Evolutionary conservation across 176 grass and related monocot species (phyloP), one percentile per base, ranked within the genome.

Genomic region (Microstegium vimineum): DNA sequence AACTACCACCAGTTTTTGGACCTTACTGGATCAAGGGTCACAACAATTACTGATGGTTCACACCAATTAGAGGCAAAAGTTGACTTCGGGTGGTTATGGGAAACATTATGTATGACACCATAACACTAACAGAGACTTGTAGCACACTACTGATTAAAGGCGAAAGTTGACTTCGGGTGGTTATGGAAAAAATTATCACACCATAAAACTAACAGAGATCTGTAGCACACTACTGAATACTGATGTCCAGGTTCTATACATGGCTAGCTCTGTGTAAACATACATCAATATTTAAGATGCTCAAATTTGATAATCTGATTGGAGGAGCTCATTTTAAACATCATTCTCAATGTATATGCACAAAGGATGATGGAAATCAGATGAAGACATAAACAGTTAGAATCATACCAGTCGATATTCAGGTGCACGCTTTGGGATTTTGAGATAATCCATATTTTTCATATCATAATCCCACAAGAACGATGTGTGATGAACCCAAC

Each of bases 321-420:
- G 36, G n/a, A 85, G 52, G 70, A 45, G 10, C 14, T 56, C 5
- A 17, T 75, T 7, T 7, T 28, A 72, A 62, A 35, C 56, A 71
- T 66, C 36, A 45, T 45, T 78, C 18, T 65, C 2, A 22, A 31
- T 45, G 9, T 4, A 16, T 22, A 46, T n/a, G 9, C 31, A 31
- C 5, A 54, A 64, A 52, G 46, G 11, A 60, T 23, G 9, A 13
- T 33, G 4, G 13, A 73, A 65, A 79, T 40, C 18, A 84, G 32
- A 69, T 75, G 6, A 10, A 76, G 33, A 5, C 37, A 68, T 27
- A 76, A 82, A n/a, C 40, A 75, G 32, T 25, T 20, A 26, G 23
- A 26, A 60, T 47, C 33, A 25, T 85, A 94, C 92, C 59, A 69
- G 80, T 73, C 90, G 74, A 78, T 98, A 98, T 91, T 93, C 85